Percentiles rank a stretch among this genome's conserved stretches.
phyloP scores from a whole-genome alignment of 345 rosid genomes.

The Eucalyptus albens region DNA sequence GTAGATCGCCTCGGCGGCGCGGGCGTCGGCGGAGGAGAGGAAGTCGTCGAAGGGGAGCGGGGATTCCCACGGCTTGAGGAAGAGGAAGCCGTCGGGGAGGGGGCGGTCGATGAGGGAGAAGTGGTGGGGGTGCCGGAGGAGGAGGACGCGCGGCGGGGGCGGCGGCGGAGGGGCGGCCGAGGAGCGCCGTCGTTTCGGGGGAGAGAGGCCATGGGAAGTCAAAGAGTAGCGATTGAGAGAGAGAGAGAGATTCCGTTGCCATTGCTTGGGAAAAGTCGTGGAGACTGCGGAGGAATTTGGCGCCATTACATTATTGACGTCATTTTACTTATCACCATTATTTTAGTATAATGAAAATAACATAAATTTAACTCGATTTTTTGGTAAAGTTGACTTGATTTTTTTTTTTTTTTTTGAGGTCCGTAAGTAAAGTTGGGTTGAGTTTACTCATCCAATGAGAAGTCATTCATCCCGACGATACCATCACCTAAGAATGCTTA shows the following conservation, averaged over 20 bases:
- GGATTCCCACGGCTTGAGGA: conserved; percentile 16
- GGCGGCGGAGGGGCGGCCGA: not conserved
- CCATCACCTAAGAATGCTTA: rapidly evolving
- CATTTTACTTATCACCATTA: too few relatives aligned
- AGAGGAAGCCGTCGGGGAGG: conserved; percentile 1
- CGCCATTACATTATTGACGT: not conserved
- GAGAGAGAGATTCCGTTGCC: not conserved
- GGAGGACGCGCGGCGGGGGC: conserved; percentile 1
- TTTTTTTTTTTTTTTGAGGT: too few relatives aligned
- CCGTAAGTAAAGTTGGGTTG: too few relatives aligned
- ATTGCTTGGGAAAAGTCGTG: not conserved
- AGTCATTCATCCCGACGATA: rapidly evolving
- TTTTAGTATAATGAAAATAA: too few relatives aligned
- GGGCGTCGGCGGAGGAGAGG: conserved; percentile 16
- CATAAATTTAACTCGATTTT: too few relatives aligned
- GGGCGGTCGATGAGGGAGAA: not conserved
- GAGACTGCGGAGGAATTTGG: not conserved
- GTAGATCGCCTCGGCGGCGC: conserved; percentile 18
- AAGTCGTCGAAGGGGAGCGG: conserved; percentile 19
- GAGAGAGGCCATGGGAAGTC: not conserved
- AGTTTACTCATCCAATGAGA: too few relatives aligned
- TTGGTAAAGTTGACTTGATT: too few relatives aligned
- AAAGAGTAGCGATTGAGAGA: not conserved
- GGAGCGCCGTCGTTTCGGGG: not conserved
- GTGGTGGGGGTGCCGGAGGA: not conserved